phyloP scores from a whole-genome alignment of 2,329 filamentous ascomycete species.

The Aspergillus niger region DNA sequence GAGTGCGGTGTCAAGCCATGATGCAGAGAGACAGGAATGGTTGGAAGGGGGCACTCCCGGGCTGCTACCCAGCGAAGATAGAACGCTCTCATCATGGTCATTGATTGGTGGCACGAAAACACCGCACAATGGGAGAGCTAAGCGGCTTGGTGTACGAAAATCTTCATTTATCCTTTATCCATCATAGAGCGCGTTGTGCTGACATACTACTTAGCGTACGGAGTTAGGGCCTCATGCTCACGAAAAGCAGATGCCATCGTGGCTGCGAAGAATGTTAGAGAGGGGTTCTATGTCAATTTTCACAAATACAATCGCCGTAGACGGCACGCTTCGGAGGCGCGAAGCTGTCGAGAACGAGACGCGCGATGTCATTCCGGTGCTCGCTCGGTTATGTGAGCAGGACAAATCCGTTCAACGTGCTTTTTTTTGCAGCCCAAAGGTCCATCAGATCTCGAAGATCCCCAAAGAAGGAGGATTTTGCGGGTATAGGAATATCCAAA shows the following conservation, averaged over 20 bases:
- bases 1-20: no score
- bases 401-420: conserved; percentile 67
- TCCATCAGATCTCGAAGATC: conserved; percentile 80
- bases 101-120: not conserved
- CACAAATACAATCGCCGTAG: conserved; percentile 52
- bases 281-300: conserved; percentile 59
- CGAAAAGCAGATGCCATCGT: conserved; percentile 73
- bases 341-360: conserved; percentile 51
- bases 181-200: conserved; percentile 15
- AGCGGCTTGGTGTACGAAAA: conserved; percentile 34
- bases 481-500: conserved; percentile 93
- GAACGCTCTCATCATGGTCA: not conserved
- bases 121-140: conserved; percentile 18
- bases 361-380: conserved; percentile 60
- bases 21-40: not conserved
- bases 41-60: not conserved
- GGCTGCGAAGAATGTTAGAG: conserved; percentile 65
- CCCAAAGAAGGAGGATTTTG: conserved; percentile 87
- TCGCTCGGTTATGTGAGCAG: conserved; percentile 65
- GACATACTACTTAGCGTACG: conserved; percentile 44
- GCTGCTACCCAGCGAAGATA: not conserved
- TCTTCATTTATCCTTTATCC: not conserved
- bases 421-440: conserved; percentile 75
- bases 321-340: conserved; percentile 47
- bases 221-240: conserved; percentile 73